Base-by-base conservation (phyloP, 257 asterid genomes). In the Jaltomata sinuosa region DNA sequence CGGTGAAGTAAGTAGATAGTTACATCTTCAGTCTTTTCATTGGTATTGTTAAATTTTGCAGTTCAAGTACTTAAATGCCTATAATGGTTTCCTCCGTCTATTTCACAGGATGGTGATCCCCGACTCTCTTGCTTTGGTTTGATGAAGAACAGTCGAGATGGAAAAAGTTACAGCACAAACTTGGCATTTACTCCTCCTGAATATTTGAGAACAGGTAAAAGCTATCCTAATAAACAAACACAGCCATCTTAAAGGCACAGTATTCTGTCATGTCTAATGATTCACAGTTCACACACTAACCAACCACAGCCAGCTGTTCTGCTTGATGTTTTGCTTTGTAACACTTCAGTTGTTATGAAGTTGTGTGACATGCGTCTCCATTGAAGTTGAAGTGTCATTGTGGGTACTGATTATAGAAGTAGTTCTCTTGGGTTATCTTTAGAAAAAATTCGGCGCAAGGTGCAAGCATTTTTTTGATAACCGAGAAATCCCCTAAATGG, bases 111-210 rank as follows among this genome's bases (percentile, higher is more conserved):
- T 67, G 96, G 97, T n/a, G 93, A 93, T 91, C 97, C 97, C 38
- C 88, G 96, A 83, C 92, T 93, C 85, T 93, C 96, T 54, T 93
- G 97, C 84, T 93, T 93, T 77, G 96, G 96, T 11, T 88, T 93
- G 83, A 90, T 93, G 95, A 92, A 90, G 88, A 93, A 93, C 84
- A 93, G 97, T 49, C 89, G 91, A 81, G 97, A 92, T 67, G 97
- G 97, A 55, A 91, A 87, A 92, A 93, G 97, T 92, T 91, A 93
- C 45, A 93, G 94, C 94, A 93, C 97, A 11, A 93, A 93, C 86
- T 94, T 93, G 85, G 96, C 96, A 27, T 93, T 91, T 85, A 89
- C 97, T 7, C 97, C 97, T 27, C 97, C 97, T 16, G 97, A 93
- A 81, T 93, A 93, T 83, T 85, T 93, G 85, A 92, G 88, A 88